These are phyloP conservation scores for Didymella exigua DNA, from an alignment of 2,329 filamentous ascomycete genomes.

Conservation along the genomic window DNA sequence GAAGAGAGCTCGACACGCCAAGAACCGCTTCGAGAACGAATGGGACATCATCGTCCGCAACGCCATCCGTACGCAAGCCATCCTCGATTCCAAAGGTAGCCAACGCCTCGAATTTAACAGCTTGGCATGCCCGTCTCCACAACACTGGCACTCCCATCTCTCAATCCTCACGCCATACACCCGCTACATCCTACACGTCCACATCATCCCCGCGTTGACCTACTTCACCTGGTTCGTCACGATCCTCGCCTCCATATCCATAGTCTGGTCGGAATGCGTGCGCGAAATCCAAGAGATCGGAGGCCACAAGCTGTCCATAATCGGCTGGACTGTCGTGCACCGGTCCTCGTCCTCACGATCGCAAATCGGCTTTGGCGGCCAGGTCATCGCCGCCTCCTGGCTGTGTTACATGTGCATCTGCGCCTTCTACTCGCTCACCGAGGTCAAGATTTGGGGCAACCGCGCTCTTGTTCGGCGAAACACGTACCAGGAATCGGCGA, in stretches of 20 bases:
- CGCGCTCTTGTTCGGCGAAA: slow-evolving; percentile 87
- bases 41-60: slow-evolving; percentile 81
- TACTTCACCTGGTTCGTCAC: slow-evolving; percentile 70
- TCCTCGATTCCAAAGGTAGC: slow-evolving; percentile 82
- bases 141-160: slow-evolving; percentile 57
- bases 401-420: slow-evolving; percentile 95
- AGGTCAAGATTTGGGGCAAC: slow-evolving; percentile 97
- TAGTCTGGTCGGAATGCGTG: slow-evolving; percentile 93
- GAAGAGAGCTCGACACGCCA: slow-evolving; percentile 79
- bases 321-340: slow-evolving; percentile 72
- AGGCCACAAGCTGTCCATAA: slow-evolving; percentile 71
- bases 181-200: slow-evolving; percentile 77
- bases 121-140: slow-evolving; percentile 47
- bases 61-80: slow-evolving; percentile 76
- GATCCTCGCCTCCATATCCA: slow-evolving; percentile 75
- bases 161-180: slow-evolving; percentile 74
- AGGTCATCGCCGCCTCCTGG: slow-evolving; percentile 84
- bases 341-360: slow-evolving; percentile 73
- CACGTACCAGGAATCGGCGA: slow-evolving; percentile 90
- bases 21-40: slow-evolving; percentile 80
- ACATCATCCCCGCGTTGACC: slow-evolving; percentile 72
- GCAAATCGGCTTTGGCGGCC: slow-evolving; percentile 83
- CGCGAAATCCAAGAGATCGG: slow-evolving; percentile 68
- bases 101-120: slow-evolving; percentile 78
- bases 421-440: slow-evolving; percentile 83